Evolutionary conservation across 2,329 filamentous ascomycete species (phyloP).

Genomic region (Stachybotrys chlorohalonatus): DNA sequence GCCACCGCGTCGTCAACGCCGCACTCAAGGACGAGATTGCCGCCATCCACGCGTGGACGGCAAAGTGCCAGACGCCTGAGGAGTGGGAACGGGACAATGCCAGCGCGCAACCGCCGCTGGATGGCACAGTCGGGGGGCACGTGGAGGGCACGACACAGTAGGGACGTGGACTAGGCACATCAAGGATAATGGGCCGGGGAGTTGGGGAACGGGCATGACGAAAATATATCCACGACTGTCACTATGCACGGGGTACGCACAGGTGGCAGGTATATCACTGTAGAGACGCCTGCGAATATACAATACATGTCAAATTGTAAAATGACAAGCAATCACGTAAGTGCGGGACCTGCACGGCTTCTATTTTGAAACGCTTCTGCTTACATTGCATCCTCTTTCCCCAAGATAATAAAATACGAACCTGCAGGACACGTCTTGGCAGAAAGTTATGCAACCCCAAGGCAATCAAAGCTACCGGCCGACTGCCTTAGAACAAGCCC

Average conservation of each 20-base stretch:
- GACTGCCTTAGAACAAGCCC: slow-evolving; percentile 25
- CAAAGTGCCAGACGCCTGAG: slow-evolving; percentile 84
- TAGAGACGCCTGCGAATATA: no score
- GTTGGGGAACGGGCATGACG: neutral
- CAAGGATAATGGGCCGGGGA: neutral
- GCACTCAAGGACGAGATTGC: slow-evolving; percentile 82
- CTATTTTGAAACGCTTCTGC: no score
- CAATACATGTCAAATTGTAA: no score
- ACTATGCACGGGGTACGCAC: neutral
- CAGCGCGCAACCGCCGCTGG: slow-evolving; percentile 26
- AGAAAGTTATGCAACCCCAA: neutral
- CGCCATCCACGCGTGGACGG: slow-evolving; percentile 88
- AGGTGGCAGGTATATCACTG: no score
- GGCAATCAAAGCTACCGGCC: no score
- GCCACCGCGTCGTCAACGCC: slow-evolving; percentile 78
- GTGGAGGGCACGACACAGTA: slow-evolving; percentile 23
- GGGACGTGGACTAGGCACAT: neutral
- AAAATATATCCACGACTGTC: neutral
- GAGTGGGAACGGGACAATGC: slow-evolving; percentile 67
- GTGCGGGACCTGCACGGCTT: no score
- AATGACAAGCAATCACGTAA: no score
- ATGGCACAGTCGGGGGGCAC: slow-evolving; percentile 33
- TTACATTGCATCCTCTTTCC: no score
- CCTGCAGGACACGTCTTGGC: no score
- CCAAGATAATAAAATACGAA: no score